Evolutionary conservation across 495 filamentous ascomycete genomes (phyloP).

Genomic region (Aspergillus leporis): DNA sequence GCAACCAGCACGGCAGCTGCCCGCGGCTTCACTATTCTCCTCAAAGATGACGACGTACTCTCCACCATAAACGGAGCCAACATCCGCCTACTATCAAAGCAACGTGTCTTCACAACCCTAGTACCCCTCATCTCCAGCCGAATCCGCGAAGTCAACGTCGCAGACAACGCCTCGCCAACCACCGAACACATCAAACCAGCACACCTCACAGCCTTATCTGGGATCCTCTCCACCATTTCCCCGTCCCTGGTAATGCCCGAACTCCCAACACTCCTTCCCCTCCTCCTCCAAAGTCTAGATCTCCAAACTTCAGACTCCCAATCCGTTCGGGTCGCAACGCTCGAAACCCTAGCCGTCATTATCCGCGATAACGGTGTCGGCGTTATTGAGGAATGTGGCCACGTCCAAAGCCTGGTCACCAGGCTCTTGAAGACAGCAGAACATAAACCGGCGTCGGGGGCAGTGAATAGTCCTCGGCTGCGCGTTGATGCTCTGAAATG

Average conservation of each 20-base stretch:
- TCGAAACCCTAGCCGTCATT: slow-evolving; percentile 60
- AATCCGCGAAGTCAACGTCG: slow-evolving; percentile 51
- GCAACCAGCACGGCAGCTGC: slow-evolving; percentile 49
- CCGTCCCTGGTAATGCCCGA: slow-evolving; percentile 60
- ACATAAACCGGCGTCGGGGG: slow-evolving; percentile 9
- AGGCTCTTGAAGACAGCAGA: slow-evolving; percentile 55
- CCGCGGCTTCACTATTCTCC: slow-evolving; percentile 60
- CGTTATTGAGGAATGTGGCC: slow-evolving; percentile 54
- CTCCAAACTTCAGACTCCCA: slow-evolving; percentile 50
- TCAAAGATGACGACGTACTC: slow-evolving; percentile 65
- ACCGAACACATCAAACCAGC: slow-evolving; percentile 53
- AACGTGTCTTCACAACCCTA: slow-evolving; percentile 63
- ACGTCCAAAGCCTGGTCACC: slow-evolving; percentile 59
- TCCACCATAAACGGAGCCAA: slow-evolving; percentile 63
- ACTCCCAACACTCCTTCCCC: slow-evolving; percentile 59
- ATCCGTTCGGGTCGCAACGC: slow-evolving; percentile 61
- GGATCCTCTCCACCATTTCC: slow-evolving; percentile 62
- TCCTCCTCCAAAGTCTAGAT: slow-evolving; percentile 72
- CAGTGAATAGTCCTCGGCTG: slow-evolving; percentile 43
- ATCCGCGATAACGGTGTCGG: slow-evolving; percentile 57
- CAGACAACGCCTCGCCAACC: slow-evolving; percentile 19
- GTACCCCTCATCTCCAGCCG: slow-evolving; percentile 57
- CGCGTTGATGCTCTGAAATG: slow-evolving; percentile 56
- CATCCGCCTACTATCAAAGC: slow-evolving; percentile 63
- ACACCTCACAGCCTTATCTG: slow-evolving; percentile 66